A percentile compares a stretch with the other conserved stretches of the same genome.
Conservation (phyloP, 495 filamentous ascomycete genomes). For the Talaromyces adpressus region DNA sequence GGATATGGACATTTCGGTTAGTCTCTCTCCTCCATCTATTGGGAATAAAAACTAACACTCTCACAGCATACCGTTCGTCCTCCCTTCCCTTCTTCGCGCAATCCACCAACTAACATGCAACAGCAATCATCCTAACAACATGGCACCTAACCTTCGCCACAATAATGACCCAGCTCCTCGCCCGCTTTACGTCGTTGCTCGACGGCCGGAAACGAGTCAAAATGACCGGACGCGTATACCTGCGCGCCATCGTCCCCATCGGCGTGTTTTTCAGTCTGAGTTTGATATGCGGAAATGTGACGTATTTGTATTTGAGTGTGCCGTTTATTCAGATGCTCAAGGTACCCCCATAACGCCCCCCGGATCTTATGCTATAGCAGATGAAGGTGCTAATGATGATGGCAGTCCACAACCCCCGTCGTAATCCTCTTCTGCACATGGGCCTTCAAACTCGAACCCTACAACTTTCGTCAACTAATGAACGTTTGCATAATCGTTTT, state of each 20-base stretch:
- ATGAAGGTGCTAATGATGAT: not conserved
- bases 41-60: conserved; percentile 25
- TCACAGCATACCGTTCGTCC: conserved; percentile 13
- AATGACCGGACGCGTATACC: conserved; percentile 62
- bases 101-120: not conserved
- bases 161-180: conserved; percentile 63
- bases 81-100: not conserved
- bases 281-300: conserved; percentile 65
- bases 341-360: conserved; percentile 41
- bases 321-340: conserved; percentile 83
- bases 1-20: conserved; percentile 76
- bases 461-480: conserved; percentile 51
- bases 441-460: conserved; percentile 53
- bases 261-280: conserved; percentile 65
- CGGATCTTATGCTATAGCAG: too few relatives aligned
- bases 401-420: conserved; percentile 58
- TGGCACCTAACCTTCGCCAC: conserved; percentile 75
- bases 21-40: conserved; percentile 18
- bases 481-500: conserved; percentile 70
- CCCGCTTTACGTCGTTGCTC: conserved; percentile 59
- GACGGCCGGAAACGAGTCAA: conserved; percentile 60
- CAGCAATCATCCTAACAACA: conserved; percentile 62
- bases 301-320: conserved; percentile 69
- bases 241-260: conserved; percentile 67
- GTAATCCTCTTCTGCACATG: conserved; percentile 60